These are phyloP conservation scores for Berberis vulgaris DNA, from an alignment of 164 flowering plant genomes.

Conservation along the genomic window DNA sequence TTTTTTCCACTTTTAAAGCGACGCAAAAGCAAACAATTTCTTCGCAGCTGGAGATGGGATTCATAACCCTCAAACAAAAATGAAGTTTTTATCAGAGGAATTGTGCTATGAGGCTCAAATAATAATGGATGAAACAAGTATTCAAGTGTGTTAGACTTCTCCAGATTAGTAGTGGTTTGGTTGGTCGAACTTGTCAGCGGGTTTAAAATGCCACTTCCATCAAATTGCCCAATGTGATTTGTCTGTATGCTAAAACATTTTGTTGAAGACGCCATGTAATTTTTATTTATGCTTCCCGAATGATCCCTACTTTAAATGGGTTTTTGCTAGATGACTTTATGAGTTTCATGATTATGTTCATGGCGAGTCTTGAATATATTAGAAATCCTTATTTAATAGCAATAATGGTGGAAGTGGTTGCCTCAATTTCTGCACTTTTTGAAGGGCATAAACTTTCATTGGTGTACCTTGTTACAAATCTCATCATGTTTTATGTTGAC, in stretches of 20 bases:
- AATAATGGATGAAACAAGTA: slow-evolving; percentile 48
- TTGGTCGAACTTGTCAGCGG: slow-evolving; percentile 81
- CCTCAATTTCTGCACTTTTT: slow-evolving; percentile 65
- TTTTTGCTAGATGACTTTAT: slow-evolving; percentile 86
- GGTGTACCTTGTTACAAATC: slow-evolving; percentile 84
- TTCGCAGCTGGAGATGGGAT: no score
- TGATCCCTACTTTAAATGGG: slow-evolving; percentile 86
- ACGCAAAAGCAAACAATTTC: no score
- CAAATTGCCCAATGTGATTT: slow-evolving; percentile 76
- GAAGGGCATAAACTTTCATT: slow-evolving; percentile 86
- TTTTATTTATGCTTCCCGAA: slow-evolving; percentile 85
- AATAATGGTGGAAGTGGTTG: slow-evolving; percentile 98
- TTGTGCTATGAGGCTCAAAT: no score
- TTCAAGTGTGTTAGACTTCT: slow-evolving; percentile 80
- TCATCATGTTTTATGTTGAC: slow-evolving; percentile 95
- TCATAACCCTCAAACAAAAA: no score
- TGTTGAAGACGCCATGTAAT: slow-evolving; percentile 93
- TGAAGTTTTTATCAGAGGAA: no score
- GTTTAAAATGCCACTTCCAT: slow-evolving; percentile 87
- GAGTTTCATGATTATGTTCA: slow-evolving; percentile 98
- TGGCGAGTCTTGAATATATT: slow-evolving; percentile 80
- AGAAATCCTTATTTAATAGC: slow-evolving; percentile 93
- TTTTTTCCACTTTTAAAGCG: no score
- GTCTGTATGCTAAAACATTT: slow-evolving; percentile 98
- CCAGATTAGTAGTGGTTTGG: slow-evolving; percentile 90